Evolutionary conservation across 495 filamentous ascomycete genomes (phyloP).

Genomic region (Aspergillus homomorphus): DNA sequence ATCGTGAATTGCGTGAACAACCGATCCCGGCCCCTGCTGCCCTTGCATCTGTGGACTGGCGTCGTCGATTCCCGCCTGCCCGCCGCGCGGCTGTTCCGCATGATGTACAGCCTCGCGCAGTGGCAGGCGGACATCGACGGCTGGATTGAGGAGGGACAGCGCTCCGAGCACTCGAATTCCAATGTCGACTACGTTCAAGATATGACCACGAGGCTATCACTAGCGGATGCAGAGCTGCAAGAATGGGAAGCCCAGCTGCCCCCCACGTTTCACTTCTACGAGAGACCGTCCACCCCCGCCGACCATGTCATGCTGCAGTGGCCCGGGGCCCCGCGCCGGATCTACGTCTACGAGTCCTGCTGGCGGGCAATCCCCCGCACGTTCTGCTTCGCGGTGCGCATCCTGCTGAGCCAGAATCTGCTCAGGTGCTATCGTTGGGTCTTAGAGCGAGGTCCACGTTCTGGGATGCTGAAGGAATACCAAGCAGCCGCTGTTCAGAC

Average conservation of each 20-base stretch:
- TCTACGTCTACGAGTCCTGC: neutral
- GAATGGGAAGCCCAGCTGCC: neutral
- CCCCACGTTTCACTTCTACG: neutral
- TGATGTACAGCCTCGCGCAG: neutral
- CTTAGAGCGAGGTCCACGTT: neutral
- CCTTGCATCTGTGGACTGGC: neutral
- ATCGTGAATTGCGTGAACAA: neutral
- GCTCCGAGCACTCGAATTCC: too few relatives aligned
- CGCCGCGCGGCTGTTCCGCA: neutral
- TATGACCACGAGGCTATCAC: neutral
- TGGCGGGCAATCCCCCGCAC: neutral
- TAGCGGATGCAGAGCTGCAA: neutral
- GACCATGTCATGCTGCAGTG: neutral
- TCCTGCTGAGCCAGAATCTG: neutral
- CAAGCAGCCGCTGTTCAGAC: neutral
- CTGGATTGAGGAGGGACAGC: neutral
- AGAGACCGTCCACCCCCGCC: neutral
- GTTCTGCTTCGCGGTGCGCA: neutral
- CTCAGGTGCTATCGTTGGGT: neutral
- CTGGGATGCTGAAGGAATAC: neutral
- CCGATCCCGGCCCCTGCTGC: neutral
- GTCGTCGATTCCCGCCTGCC: neutral
- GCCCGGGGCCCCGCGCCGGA: too few relatives aligned
- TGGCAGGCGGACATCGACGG: neutral
- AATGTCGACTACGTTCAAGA: neutral